These are phyloP conservation scores for Zygnema circumcarinatum DNA, from an alignment of 139 green algal genomes.

Conservation along the genomic window DNA sequence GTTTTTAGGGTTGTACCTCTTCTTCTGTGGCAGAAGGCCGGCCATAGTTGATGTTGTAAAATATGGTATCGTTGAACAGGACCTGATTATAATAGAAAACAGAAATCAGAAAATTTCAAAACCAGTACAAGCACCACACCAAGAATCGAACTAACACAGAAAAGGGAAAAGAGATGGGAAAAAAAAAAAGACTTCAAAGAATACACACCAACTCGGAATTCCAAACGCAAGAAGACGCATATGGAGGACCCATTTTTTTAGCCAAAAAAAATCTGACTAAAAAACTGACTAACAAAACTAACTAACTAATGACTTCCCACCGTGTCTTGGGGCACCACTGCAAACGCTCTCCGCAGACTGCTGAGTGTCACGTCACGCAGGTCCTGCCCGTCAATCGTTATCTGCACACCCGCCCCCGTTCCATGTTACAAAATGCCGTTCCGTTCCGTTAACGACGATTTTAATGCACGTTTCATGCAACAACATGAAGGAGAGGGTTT, in stretches of 20 bases:
- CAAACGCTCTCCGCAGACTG: slow-evolving; percentile 71
- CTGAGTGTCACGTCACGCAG: slow-evolving; percentile 38
- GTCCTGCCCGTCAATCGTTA: slow-evolving; percentile 59
- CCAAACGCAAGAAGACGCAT: slow-evolving; percentile 7
- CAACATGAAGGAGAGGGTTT: no score
- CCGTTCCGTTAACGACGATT: no score
- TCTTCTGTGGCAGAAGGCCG: slow-evolving; percentile 44
- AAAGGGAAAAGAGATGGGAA: no score
- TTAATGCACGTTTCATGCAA: no score
- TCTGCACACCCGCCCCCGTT: slow-evolving; percentile 12
- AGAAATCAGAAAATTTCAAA: slow-evolving; percentile 61
- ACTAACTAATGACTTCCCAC: no score
- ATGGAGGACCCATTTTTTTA: no score
- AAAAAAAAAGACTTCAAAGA: neutral
- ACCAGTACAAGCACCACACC: no score
- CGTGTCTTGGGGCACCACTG: slow-evolving; percentile 83
- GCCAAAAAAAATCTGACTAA: neutral
- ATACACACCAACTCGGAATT: neutral
- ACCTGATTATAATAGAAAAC: no score
- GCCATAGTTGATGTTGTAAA: slow-evolving; percentile 89
- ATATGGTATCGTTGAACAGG: slow-evolving; percentile 91
- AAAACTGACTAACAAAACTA: slow-evolving; percentile 37
- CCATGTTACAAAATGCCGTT: slow-evolving; percentile 2
- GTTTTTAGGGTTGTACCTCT: slow-evolving; percentile 43
- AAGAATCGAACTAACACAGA: neutral